A percentile compares a stretch with the other conserved stretches of the same genome.
Evolutionary conservation across 257 asterid species (phyloP).

Genomic region (Solanum ossicruentum): DNA sequence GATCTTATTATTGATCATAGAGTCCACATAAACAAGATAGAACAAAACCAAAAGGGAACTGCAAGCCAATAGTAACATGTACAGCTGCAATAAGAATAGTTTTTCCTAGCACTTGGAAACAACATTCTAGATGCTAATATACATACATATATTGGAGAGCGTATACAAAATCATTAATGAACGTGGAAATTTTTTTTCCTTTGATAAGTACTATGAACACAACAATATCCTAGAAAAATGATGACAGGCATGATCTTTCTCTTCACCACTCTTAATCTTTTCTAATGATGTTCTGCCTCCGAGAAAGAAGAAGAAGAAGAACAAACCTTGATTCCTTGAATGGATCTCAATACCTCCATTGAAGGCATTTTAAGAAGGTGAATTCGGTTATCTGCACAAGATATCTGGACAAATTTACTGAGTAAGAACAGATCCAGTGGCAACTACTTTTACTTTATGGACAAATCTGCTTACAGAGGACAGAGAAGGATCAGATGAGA

Average conservation of each 20-base stretch:
- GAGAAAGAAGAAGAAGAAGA: neutral
- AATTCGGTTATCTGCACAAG: constrained; percentile 84
- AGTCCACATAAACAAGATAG: neutral
- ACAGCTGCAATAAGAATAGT: neutral
- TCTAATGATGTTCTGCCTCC: neutral
- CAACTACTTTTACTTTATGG: neutral
- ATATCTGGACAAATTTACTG: constrained; percentile 54
- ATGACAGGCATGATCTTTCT: neutral
- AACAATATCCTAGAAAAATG: neutral
- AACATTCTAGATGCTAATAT: neutral
- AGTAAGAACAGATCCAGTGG: constrained; percentile 8
- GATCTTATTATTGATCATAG: neutral
- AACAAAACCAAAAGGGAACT: neutral
- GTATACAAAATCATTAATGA: neutral
- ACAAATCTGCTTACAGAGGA: constrained; percentile 47
- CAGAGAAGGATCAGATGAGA: constrained; percentile 76
- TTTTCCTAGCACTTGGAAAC: neutral
- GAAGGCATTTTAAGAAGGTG: constrained; percentile 76
- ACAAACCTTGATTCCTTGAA: constrained; percentile 88
- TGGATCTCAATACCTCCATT: constrained; percentile 63
- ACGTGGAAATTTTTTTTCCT: neutral
- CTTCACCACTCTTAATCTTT: neutral
- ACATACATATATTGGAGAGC: neutral
- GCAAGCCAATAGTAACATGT: neutral
- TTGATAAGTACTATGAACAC: neutral